Base-by-base conservation (phyloP, 2,329 filamentous ascomycete species). In the Myriosclerotinia scirpicola region DNA sequence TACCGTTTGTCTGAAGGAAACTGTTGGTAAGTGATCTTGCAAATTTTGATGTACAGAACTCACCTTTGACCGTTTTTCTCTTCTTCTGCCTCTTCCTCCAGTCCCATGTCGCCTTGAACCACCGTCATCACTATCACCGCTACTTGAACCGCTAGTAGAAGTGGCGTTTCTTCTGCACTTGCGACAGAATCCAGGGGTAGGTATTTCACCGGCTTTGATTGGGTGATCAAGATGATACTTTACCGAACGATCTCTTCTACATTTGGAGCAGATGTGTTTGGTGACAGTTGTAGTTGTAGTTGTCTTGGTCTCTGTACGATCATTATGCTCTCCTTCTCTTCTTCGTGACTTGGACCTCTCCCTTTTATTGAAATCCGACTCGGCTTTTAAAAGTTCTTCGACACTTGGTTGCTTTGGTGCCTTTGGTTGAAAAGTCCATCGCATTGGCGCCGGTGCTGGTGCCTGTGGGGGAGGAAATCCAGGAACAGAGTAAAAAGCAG, bases 261-360 rank as follows among this genome's bases (percentile, higher is more conserved):
- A 82, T 36, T 76, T 72, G 52, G 76, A 79, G 71, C 82, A 84
- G 26, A 82, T 78, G 67, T 77, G 76, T 64, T 81, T 80, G 12
- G 68, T 70, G 11, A 74, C 67, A 38, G 67, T 69, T 44, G 71
- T 69, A 5, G 76, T 73, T 26, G 53, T 63, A 4, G 44, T 54
- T 17, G 34, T 61, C 44, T 38, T 61, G 4, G 26, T 61, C 44
- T 61, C 44, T 26, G 30, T 50, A 20, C 38, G 44, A 22, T 40
- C 44, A 40, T 61, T 42, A 61, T 50, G 15, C 1, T 61, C 34
- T 38, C 58, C 34, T 8, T 40, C 34, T 50, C 8, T 50, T 40
- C 11, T 40, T 50, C 34, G 38, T 15, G 36, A 53, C 22, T 55
- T 55, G 15, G 22, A 55, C 17, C 34, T 55, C 6, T 22, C 22